Percentiles rank a stretch among this genome's conserved stretches.
Conservation (phyloP, 2,329 filamentous ascomycete species). For the Amylocarpus encephaloides region DNA sequence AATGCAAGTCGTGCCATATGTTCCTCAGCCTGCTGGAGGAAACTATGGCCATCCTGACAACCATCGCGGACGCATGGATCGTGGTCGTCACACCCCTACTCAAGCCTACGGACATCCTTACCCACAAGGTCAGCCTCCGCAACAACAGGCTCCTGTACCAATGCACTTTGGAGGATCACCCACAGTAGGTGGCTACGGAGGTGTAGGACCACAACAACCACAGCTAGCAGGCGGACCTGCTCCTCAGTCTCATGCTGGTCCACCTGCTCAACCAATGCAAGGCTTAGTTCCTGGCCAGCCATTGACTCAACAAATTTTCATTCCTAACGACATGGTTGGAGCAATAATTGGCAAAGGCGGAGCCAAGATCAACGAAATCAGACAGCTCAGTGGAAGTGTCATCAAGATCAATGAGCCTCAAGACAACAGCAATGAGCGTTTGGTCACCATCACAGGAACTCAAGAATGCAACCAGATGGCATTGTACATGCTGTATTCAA, state of each 20-base stretch:
- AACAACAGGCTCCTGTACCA: constrained; percentile 50
- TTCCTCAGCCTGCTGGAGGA: constrained; percentile 84
- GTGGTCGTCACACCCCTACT: constrained; percentile 67
- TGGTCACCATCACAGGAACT: constrained; percentile 95
- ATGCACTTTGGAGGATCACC: constrained; percentile 64
- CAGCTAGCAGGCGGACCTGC: constrained; percentile 58
- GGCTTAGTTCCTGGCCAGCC: constrained; percentile 72
- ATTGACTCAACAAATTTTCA: constrained; percentile 96
- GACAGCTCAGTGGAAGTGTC: constrained; percentile 92
- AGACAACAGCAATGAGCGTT: constrained; percentile 95
- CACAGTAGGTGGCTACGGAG: constrained; percentile 68
- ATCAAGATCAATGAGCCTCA: constrained; percentile 99
- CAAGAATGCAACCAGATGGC: constrained; percentile 99
- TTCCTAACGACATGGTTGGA: constrained; percentile 98
- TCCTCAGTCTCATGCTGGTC: constrained; percentile 61
- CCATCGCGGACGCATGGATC: constrained; percentile 64
- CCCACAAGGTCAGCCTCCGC: constrained; percentile 45
- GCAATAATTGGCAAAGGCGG: constrained; percentile 98
- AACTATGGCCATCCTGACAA: constrained; percentile 89
- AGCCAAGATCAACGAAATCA: constrained; percentile 98
- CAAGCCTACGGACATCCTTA: constrained; percentile 63
- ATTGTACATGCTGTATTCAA: constrained; percentile 97
- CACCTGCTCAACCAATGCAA: constrained; percentile 69
- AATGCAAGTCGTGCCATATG: constrained; percentile 99
- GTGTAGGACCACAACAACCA: constrained; percentile 72